phyloP scores from a whole-genome alignment of 140 eudicot species.

The Erigeron philadelphicus region DNA sequence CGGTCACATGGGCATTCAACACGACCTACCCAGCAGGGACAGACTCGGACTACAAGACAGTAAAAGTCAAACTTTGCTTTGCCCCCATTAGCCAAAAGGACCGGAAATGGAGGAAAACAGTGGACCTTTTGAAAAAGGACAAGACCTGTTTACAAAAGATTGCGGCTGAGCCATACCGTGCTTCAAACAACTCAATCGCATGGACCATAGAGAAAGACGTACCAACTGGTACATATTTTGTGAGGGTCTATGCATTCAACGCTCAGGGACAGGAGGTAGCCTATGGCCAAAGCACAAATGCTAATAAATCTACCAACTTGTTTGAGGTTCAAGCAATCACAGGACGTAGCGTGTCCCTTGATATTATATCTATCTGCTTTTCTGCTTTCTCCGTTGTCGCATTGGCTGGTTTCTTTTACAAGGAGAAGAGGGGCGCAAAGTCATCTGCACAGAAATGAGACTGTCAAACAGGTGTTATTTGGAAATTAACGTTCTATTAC shows the following conservation, averaged over 20 bases:
- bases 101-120: constrained; percentile 57
- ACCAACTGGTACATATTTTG: constrained; percentile 51
- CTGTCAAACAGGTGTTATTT: not conserved
- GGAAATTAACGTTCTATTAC: not conserved
- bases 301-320: constrained; percentile 33
- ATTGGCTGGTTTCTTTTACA: constrained; percentile 50
- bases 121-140: constrained; percentile 42
- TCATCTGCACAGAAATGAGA: constrained; percentile 32
- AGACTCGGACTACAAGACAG: constrained; percentile 45
- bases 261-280: constrained; percentile 31
- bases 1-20: constrained; percentile 52
- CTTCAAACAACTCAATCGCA: constrained; percentile 29
- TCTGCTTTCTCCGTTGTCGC: constrained; percentile 49
- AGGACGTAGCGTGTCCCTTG: constrained; percentile 45
- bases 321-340: constrained; percentile 46
- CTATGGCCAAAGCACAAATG: constrained; percentile 55
- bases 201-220: constrained; percentile 37
- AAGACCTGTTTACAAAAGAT: constrained; percentile 49
- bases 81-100: constrained; percentile 66
- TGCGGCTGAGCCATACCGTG: constrained; percentile 33
- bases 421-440: constrained; percentile 51
- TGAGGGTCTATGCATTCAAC: constrained; percentile 48
- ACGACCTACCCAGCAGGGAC: constrained; percentile 35
- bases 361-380: constrained; percentile 49
- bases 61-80: constrained; percentile 54